These are phyloP conservation scores for Rhynchospora breviuscula DNA, from an alignment of 176 grass and related monocot genomes.

Conservation along the genomic window DNA sequence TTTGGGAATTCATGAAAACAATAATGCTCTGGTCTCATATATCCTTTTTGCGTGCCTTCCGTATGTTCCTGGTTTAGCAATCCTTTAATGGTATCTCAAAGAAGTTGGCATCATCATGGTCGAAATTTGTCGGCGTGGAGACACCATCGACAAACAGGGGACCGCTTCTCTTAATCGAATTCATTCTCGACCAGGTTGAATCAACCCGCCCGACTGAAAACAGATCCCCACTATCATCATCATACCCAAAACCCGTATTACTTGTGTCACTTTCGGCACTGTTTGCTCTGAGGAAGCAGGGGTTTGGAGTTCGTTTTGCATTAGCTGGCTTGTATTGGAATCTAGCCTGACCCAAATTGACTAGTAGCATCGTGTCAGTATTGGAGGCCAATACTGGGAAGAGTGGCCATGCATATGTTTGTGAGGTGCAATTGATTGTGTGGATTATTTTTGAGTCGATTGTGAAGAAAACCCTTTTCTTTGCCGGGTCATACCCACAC, in stretches of 20 bases:
- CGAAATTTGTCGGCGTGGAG: conserved; percentile 33
- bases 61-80: conserved; percentile 5
- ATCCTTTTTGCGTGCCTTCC: not conserved
- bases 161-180: conserved; percentile 47
- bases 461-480: conserved; percentile 94
- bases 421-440: conserved; percentile 69
- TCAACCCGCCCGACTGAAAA: conserved; percentile 89
- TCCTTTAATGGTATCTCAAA: conserved; percentile 83
- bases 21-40: not conserved
- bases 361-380: conserved; percentile 72
- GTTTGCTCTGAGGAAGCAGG: conserved; percentile 56
- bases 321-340: conserved; percentile 86
- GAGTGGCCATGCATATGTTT: conserved; percentile 58
- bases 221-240: conserved; percentile 89
- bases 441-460: conserved; percentile 64
- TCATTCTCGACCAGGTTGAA: conserved; percentile 46
- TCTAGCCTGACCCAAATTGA: conserved; percentile 91
- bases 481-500: conserved; percentile 77
- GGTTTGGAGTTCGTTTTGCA: conserved; percentile 55
- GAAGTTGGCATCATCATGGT: conserved; percentile 60
- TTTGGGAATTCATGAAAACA: not conserved
- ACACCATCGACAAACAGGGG: conserved; percentile 1
- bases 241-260: conserved; percentile 34
- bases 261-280: conserved; percentile 19
- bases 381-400: conserved; percentile 61